Evolutionary conservation across 148 eudicot species (phyloP).

Genomic region (Polygonum aviculare): DNA sequence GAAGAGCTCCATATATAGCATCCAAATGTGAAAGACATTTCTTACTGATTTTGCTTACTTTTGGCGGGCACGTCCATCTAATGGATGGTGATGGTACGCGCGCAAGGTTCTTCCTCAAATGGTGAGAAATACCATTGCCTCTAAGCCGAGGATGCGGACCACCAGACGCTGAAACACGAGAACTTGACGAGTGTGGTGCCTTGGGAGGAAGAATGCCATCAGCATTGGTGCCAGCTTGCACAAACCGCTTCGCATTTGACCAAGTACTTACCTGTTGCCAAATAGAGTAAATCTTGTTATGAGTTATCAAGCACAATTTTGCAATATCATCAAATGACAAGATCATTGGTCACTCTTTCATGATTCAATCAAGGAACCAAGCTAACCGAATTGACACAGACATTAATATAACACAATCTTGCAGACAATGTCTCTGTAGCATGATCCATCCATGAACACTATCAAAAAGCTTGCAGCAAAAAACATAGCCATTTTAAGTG

Average conservation of each 20-base stretch:
- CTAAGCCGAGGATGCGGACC: conserved; percentile 16
- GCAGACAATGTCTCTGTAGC: not conserved
- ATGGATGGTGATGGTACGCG: conserved; percentile 16
- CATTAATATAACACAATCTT: not conserved
- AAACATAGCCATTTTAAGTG: not conserved
- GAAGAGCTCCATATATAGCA: not conserved
- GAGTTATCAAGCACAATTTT: not conserved
- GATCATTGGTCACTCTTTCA: not conserved
- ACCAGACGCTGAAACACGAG: conserved; percentile 11
- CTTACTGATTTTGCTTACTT: conserved; percentile 25
- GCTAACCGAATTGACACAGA: not conserved
- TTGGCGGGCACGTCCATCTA: conserved; percentile 53
- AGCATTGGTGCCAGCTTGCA: conserved; percentile 17
- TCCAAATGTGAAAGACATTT: not conserved
- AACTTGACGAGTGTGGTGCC: conserved; percentile 9
- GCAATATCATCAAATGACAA: not conserved
- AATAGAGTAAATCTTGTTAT: not conserved
- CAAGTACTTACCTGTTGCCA: conserved; percentile 24
- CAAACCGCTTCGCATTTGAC: conserved; percentile 18
- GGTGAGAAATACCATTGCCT: conserved; percentile 17
- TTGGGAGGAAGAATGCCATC: conserved; percentile 18
- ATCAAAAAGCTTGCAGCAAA: not conserved
- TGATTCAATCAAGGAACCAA: not conserved
- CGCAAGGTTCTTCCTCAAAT: conserved; percentile 5
- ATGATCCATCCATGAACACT: not conserved